Evolutionary conservation across 768 basidiomycete species (phyloP), one percentile per base, ranked within the genome.

Genomic region (Termitomyces titanicus): DNA sequence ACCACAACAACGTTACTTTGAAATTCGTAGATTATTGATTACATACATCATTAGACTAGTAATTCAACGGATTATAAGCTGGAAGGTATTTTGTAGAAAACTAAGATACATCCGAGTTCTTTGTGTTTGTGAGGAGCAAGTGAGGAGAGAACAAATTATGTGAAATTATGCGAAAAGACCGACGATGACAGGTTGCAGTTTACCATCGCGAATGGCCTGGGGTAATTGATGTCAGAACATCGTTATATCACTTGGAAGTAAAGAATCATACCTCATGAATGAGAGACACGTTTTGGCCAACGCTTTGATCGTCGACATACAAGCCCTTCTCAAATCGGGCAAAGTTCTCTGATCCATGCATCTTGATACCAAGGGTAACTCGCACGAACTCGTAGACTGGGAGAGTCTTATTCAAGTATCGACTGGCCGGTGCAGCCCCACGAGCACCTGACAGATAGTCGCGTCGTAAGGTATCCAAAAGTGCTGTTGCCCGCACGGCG

Each of bases 331-430:
- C 79, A 60, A 83, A 87, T 8, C 72, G 69, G 39, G 74, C 72
- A 57, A 84, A 74, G 64, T 94, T 94, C 61, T 90, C 88, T 8
- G 78, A 74, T 15, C 91, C 91, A 59, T 92, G 84, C 88, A 92
- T 93, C 60, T 74, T 74, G 57, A 93, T 81, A n/a, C 88, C 89
- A 27, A 94, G 72, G 8, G 77, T 79, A 20, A 80, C 56, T 33
- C 92, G 78, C 5, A 95, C 81, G 58, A 84, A 94, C 66, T 89
- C 84, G 68, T 95, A 95, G 22, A 94, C 68, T 5, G 82, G 73
- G 11, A 82, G 78, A 3, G 90, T 91, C 65, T 80, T 81, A 64
- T 82, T 83, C 55, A 95, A 77, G 69, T 76, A 83, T 10, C 64
- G 63, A 57, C 84, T 82, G 2, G 92, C 91, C 0, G 92, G 91